phyloP scores from a whole-genome alignment of 2,329 filamentous ascomycete species.

The Epichloe sibirici region DNA sequence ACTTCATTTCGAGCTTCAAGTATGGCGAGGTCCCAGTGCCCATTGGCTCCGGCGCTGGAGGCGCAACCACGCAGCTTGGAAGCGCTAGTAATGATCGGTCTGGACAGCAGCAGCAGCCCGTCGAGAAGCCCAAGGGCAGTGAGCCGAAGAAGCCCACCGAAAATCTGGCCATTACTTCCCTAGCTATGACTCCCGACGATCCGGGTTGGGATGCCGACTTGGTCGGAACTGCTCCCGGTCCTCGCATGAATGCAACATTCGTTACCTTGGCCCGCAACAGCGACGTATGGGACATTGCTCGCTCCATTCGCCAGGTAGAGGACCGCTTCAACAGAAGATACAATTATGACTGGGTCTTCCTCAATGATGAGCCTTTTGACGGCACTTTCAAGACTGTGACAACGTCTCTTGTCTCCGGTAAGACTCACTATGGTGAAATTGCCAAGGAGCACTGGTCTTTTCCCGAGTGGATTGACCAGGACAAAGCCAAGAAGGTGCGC shows the following conservation, averaged over 20 bases:
- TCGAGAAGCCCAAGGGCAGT: slow-evolving; percentile 11
- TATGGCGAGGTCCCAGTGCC: slow-evolving; percentile 28
- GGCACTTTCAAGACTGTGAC: slow-evolving; percentile 90
- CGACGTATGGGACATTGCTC: slow-evolving; percentile 92
- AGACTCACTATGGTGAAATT: slow-evolving; percentile 81
- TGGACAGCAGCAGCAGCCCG: slow-evolving; percentile 6
- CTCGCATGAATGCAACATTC: slow-evolving; percentile 92
- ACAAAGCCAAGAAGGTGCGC: slow-evolving; percentile 79
- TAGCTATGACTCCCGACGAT: slow-evolving; percentile 40
- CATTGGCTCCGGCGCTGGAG: background rate
- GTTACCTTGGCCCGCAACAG: slow-evolving; percentile 87
- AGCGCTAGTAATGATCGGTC: background rate
- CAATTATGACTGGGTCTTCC: slow-evolving; percentile 98
- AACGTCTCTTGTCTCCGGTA: slow-evolving; percentile 78
- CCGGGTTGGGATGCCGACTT: slow-evolving; percentile 40
- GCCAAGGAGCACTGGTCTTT: slow-evolving; percentile 93
- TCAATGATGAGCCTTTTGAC: slow-evolving; percentile 93
- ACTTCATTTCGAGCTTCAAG: slow-evolving; percentile 59
- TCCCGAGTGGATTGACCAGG: slow-evolving; percentile 88
- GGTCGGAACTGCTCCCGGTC: slow-evolving; percentile 43
- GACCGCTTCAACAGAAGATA: slow-evolving; percentile 96
- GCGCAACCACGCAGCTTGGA: background rate
- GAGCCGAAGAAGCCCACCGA: slow-evolving; percentile 13
- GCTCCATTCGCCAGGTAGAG: slow-evolving; percentile 91
- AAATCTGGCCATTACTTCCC: slow-evolving; percentile 24